Evolutionary conservation across 192 early-diverging fungal species (phyloP).

Genomic region (Mortierella alpina): DNA sequence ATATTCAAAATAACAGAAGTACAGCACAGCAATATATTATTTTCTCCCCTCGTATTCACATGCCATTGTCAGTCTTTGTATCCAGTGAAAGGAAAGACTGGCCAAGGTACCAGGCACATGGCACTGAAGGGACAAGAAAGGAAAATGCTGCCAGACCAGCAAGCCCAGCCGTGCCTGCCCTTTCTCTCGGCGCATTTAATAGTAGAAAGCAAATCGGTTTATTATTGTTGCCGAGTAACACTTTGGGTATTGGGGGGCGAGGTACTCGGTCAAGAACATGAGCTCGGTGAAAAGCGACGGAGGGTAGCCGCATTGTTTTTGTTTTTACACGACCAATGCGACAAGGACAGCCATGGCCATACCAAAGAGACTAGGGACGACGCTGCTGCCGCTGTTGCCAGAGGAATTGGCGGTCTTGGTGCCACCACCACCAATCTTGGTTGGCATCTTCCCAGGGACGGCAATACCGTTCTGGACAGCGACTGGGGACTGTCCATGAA

Average conservation of each 20-base stretch:
- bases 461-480: slow-evolving; percentile 48
- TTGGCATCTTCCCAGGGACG: slow-evolving; percentile 36
- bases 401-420: not conserved
- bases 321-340: not conserved
- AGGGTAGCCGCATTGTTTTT: not conserved
- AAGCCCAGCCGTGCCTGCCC: too few species aligned
- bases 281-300: too few species aligned
- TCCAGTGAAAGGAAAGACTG: too few species aligned
- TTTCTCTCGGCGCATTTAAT: too few species aligned
- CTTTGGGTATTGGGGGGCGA: too few species aligned
- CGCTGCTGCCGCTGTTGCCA: not conserved
- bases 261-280: too few species aligned
- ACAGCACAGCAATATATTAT: not conserved
- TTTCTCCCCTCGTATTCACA: not conserved
- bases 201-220: too few species aligned
- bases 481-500: slow-evolving; percentile 55
- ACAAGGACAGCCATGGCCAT: slow-evolving; percentile 1
- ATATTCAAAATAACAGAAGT: not conserved
- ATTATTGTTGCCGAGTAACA: too few species aligned
- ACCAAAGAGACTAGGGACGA: not conserved
- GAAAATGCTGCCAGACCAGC: too few species aligned
- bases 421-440: slow-evolving; percentile 14
- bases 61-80: too few species aligned
- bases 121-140: too few species aligned
- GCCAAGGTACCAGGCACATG: too few species aligned